Evolutionary conservation across 1,284 basidiomycete species (phyloP), one percentile per base, ranked within the genome.

Genomic region (Coriolopsis trogii): DNA sequence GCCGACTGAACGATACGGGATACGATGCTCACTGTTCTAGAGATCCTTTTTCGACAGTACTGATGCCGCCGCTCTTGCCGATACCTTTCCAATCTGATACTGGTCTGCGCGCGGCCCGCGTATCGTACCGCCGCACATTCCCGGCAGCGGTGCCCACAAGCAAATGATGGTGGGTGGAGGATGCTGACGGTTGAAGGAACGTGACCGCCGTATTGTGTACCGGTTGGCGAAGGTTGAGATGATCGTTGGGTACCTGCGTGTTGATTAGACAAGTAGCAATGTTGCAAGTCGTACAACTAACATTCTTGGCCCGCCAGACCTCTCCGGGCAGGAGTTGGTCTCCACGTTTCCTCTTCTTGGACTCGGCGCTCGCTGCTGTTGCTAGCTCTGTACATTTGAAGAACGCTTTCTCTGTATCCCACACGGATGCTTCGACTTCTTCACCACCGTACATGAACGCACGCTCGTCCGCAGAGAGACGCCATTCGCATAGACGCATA

Each of bases 351-450:
- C 90, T 74, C 68, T 93, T 94, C 63, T 79, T 82, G 12, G 64
- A 55, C 9, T 67, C 53, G 0, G 59, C 37, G 18, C 64, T 52
- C 5, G 60, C 24, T 18, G 25, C 26, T 41, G 42, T 38, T 10
- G 25, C n/a, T n/a, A 41, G 46, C 21, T 16, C 36, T 57, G 7
- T 64, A 47, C 6, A 34, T 42, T 30, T 28, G 21, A 1, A 44
- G 58, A 95, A 91, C 0, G 91, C 84, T 36, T 73, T 69, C 63
- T 92, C 86, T 3, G 83, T 78, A 63, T 92, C 79, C 89, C 91
- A 95, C 1, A 95, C 64, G 1, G 91, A 93, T 3, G 93, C 68
- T 53, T 95, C 91, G 15, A 95, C 89, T 68, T 95, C 93, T 61
- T 95, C 87, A 3, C 93, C 93, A 6, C 88, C 93, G 56, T 93